Evolutionary conservation across 2,329 filamentous ascomycete genomes (phyloP).

Genomic region (Fusarium irregulare): DNA sequence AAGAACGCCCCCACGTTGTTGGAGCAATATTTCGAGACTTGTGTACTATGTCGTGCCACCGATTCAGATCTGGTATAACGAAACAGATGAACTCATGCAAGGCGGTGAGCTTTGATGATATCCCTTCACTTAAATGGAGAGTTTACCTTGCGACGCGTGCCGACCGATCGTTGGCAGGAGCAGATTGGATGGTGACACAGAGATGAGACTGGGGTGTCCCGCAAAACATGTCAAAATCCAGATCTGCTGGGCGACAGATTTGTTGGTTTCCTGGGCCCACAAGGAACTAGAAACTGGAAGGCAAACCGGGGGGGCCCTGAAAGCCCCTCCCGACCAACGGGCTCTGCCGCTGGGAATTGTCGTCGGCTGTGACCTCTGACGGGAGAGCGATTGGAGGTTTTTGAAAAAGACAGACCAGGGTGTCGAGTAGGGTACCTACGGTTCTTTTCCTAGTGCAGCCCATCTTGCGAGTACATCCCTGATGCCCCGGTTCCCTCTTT

Average conservation of each 20-base stretch:
- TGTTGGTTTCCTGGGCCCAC: conserved; percentile 36
- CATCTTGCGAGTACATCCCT: conserved; percentile 50
- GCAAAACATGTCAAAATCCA: conserved; percentile 49
- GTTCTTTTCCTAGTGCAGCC: conserved; percentile 50
- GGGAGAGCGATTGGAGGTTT: conserved; percentile 33
- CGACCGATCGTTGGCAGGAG: conserved; percentile 40
- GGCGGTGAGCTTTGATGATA: conserved; percentile 31
- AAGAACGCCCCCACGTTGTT: conserved; percentile 35
- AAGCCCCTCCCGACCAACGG: conserved; percentile 43
- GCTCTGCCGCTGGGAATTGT: conserved; percentile 41
- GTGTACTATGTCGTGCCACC: conserved; percentile 16
- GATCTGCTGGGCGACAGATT: conserved; percentile 46
- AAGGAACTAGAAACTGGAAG: conserved; percentile 33
- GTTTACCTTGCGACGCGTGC: conserved; percentile 26
- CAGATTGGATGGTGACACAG: conserved; percentile 47
- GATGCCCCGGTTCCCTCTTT: conserved; percentile 27
- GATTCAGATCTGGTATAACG: conserved; percentile 33
- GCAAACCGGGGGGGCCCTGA: conserved; percentile 38
- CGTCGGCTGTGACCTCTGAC: conserved; percentile 31
- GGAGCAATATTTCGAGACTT: conserved; percentile 18
- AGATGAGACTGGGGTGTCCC: conserved; percentile 49
- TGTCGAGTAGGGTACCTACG: conserved; percentile 32
- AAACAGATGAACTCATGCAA: conserved; percentile 34
- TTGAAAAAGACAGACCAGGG: conserved; percentile 29
- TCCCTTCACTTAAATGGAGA: conserved; percentile 18